Base-by-base conservation (phyloP, 2,329 filamentous ascomycete genomes). In the Pseudopyricularia javanii region DNA sequence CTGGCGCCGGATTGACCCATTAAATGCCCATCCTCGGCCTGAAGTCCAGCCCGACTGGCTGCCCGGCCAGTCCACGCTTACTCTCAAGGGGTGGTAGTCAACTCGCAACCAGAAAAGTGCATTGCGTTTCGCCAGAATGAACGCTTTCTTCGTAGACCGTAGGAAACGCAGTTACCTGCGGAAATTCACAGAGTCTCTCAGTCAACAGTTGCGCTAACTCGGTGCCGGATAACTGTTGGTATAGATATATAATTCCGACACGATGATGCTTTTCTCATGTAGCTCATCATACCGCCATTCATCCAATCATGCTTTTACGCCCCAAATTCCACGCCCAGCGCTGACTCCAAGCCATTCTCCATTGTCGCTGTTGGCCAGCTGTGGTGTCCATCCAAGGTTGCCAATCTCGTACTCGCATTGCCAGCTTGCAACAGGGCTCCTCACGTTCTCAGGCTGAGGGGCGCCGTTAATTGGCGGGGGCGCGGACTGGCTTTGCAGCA, bases 341-440 rank as follows among this genome's bases (percentile, higher is more conserved):
- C 84, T 85, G 2, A 93, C 85, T 47, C 88, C 88, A 7, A 94
- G 71, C 88, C 88, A 94, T 59, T 94, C 88, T 20, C 86, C 86
- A 15, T 78, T 80, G 54, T 91, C 86, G 17, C 72, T 74, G 30
- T 77, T 85, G 53, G 85, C 70, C 22, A 83, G 71, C 56, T 84
- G 83, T 32, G 88, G 88, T 30, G 88, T 86, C 88, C 88, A 94
- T 58, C 85, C 87, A 14, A 94, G 73, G 64, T 94, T 94, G 40
- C 83, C 85, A 50, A 94, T 82, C 67, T 94, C 88, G 61, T 91
- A 91, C 58, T 93, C 88, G 65, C 88, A 91, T 64, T 85, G 79
- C 88, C 88, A 94, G 63, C 80, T 83, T 5, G 85, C 85, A 3
- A 86, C 80, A 0, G 88, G 88, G 22, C 76, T 83, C 56, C 79